These are phyloP conservation scores for Blumeria hordei DNA, from an alignment of 2,329 filamentous ascomycete species.

Conservation along the genomic window DNA sequence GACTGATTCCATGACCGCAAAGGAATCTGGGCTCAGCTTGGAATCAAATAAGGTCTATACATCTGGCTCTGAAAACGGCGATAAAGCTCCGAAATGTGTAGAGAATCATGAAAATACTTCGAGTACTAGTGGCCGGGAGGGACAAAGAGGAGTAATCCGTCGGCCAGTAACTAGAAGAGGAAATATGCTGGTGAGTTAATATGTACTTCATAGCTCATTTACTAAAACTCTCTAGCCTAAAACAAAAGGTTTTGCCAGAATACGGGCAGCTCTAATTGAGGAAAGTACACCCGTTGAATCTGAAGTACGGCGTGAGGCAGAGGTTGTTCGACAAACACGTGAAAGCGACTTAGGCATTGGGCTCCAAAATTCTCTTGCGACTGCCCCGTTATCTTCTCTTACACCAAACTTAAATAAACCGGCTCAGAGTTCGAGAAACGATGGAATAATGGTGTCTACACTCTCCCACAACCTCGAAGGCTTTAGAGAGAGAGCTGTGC, in stretches of 20 bases:
- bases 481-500: constrained; percentile 52
- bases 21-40: constrained; percentile 74
- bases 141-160: constrained; percentile 52
- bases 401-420: neutral
- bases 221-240: constrained; percentile 43
- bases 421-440: neutral
- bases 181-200: constrained; percentile 51
- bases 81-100: constrained; percentile 28
- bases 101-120: constrained; percentile 18
- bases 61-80: constrained; percentile 56
- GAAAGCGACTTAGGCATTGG: constrained; percentile 57
- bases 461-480: constrained; percentile 21
- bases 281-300: constrained; percentile 72
- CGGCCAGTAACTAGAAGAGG: constrained; percentile 66
- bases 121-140: constrained; percentile 23
- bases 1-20: constrained; percentile 25
- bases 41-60: constrained; percentile 77
- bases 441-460: neutral
- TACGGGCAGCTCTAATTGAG: constrained; percentile 70
- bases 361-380: constrained; percentile 16
- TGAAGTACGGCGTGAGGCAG: constrained; percentile 73
- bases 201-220: neutral
- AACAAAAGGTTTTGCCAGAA: constrained; percentile 84
- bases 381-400: constrained; percentile 13
- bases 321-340: constrained; percentile 84